phyloP scores from a whole-genome alignment of 441 rosid genomes.

The Bruguiera hainesii region DNA sequence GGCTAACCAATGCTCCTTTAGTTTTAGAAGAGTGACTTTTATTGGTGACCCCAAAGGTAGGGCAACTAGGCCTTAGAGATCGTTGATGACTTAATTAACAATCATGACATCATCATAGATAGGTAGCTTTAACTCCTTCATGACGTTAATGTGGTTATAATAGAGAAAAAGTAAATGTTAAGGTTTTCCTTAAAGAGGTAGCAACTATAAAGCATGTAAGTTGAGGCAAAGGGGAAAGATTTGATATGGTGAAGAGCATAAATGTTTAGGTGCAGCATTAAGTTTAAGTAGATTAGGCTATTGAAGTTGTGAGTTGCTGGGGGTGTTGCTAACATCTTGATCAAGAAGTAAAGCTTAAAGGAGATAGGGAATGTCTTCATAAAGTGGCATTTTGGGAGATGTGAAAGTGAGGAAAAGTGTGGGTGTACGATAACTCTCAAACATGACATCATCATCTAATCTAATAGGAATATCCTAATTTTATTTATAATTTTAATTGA shows the following conservation, averaged over 20 bases:
- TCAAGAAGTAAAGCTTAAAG: conserved; percentile 21
- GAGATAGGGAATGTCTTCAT: conserved; percentile 11
- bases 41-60: conserved; percentile 46
- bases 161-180: conserved; percentile 44
- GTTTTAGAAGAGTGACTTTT: conserved; percentile 46
- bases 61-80: conserved; percentile 30
- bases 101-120: conserved; percentile 75
- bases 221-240: conserved; percentile 48
- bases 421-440: too few species aligned
- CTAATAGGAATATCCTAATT: too few species aligned
- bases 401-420: conserved; percentile 29
- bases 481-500: neutral
- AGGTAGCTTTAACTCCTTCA: conserved; percentile 54
- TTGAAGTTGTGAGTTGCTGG: conserved; percentile 31
- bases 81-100: conserved; percentile 68
- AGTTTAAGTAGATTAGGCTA: conserved; percentile 43
- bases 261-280: conserved; percentile 51
- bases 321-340: conserved; percentile 28
- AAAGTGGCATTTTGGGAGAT: conserved; percentile 25
- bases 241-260: conserved; percentile 45
- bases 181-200: conserved; percentile 63
- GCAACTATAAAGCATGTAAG: conserved; percentile 84
- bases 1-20: conserved; percentile 43
- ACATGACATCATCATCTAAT: too few species aligned
- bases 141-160: conserved; percentile 56